Conservation (phyloP, 352 stramenopile species). For the Phytophthora syringae region DNA sequence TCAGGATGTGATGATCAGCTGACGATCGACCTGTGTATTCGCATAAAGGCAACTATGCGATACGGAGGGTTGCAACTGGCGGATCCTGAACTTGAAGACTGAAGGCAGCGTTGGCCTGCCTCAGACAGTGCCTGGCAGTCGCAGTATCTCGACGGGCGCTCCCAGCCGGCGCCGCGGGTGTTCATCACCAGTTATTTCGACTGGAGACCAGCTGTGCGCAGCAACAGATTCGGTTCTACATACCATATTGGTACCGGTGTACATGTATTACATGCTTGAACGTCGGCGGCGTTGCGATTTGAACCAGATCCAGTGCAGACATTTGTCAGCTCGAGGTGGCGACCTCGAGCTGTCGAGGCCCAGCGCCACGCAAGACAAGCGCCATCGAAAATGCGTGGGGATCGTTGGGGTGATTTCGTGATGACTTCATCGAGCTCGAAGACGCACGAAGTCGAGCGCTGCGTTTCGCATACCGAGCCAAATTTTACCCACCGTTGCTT, state of each 20-base stretch:
- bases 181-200: background rate
- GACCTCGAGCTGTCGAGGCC: no score
- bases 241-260: no score
- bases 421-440: slow-evolving; percentile 11
- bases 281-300: no score
- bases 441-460: slow-evolving; percentile 1
- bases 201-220: background rate
- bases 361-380: no score
- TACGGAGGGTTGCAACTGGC: slow-evolving; percentile 8
- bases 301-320: background rate
- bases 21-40: slow-evolving; percentile 12
- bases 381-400: background rate
- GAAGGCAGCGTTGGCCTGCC: no score
- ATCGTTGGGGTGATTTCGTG: no score
- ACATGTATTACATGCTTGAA: slow-evolving; percentile 20
- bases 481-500: slow-evolving; percentile 28
- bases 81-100: no score
- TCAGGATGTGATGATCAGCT: background rate
- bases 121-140: background rate
- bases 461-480: slow-evolving; percentile 28
- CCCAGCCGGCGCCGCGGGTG: background rate
- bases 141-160: slow-evolving; percentile 3
- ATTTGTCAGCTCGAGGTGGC: background rate
- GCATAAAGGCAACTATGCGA: slow-evolving; percentile 25
- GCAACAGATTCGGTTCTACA: slow-evolving; percentile 7